These are phyloP conservation scores for Fusarium nisikadoi DNA, from an alignment of 2,329 filamentous ascomycete genomes.

Conservation along the genomic window DNA sequence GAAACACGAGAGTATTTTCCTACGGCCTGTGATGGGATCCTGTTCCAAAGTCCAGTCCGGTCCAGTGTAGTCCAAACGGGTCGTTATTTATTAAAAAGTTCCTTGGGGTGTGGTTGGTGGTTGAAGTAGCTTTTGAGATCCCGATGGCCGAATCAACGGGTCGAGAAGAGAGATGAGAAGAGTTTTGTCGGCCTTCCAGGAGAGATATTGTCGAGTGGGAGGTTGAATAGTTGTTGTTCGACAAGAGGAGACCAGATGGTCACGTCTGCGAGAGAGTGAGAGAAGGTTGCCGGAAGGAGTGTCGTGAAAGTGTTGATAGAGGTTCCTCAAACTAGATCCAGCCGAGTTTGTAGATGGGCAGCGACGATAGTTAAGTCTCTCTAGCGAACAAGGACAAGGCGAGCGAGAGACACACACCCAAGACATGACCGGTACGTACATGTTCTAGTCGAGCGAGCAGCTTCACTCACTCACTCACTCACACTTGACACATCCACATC, in stretches of 20 bases:
- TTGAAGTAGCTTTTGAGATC: conserved; percentile 28
- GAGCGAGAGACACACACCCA: conserved; percentile 39
- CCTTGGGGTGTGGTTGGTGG: conserved; percentile 39
- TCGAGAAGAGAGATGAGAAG: conserved; percentile 49
- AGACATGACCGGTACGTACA: conserved; percentile 38
- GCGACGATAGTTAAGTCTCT: conserved; percentile 41
- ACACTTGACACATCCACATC: neutral
- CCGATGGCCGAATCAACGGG: conserved; percentile 63
- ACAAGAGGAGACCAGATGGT: conserved; percentile 42
- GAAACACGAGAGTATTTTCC: conserved; percentile 42
- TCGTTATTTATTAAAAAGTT: conserved; percentile 33
- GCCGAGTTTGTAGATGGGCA: conserved; percentile 33
- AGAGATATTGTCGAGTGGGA: conserved; percentile 27
- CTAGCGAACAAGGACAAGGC: conserved; percentile 38
- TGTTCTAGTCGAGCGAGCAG: neutral
- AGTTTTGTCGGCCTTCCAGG: conserved; percentile 30
- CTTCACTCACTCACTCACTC: conserved; percentile 3
- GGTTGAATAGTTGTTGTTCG: conserved; percentile 26
- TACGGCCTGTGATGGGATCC: conserved; percentile 41
- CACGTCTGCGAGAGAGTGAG: conserved; percentile 40
- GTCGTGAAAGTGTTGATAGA: conserved; percentile 50
- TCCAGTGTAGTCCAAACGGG: conserved; percentile 45
- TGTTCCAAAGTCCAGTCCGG: conserved; percentile 43
- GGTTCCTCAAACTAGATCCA: conserved; percentile 40
- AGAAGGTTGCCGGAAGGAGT: conserved; percentile 51